Conservation (phyloP, 2,329 filamentous ascomycete genomes). For the Thielaviopsis populi region DNA sequence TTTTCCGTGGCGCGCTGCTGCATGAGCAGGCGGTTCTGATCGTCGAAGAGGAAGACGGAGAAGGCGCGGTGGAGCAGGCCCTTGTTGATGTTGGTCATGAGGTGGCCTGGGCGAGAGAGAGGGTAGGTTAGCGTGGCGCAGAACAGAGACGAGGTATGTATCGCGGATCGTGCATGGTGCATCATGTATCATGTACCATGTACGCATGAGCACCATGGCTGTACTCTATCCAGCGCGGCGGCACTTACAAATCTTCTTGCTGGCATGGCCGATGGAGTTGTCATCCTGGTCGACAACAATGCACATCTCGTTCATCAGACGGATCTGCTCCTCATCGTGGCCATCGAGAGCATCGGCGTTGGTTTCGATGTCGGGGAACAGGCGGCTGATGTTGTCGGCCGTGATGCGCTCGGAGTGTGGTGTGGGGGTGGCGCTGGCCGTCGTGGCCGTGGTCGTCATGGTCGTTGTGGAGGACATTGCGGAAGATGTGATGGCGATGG, state of each 20-base stretch:
- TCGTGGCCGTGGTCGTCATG: neutral
- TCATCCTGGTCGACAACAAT: conserved; percentile 92
- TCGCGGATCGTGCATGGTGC: too few relatives aligned
- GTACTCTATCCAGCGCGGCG: neutral
- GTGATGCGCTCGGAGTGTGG: conserved; percentile 48
- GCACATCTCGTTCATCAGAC: conserved; percentile 97
- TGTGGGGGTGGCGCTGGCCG: conserved; percentile 26
- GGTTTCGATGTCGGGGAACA: conserved; percentile 74
- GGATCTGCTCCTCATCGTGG: conserved; percentile 94
- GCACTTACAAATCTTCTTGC: conserved; percentile 90
- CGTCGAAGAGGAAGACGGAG: conserved; percentile 95
- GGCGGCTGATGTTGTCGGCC: conserved; percentile 67
- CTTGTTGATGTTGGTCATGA: conserved; percentile 97
- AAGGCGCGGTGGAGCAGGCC: conserved; percentile 94
- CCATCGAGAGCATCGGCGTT: conserved; percentile 64
- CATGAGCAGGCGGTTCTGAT: conserved; percentile 77
- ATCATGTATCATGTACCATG: too few relatives aligned
- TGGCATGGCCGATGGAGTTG: conserved; percentile 82
- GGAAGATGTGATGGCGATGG: neutral
- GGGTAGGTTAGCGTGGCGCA: neutral
- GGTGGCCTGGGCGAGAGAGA: conserved; percentile 49
- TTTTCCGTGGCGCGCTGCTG: conserved; percentile 94
- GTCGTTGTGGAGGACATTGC: conserved; percentile 17
- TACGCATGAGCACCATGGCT: neutral
- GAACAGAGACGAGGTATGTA: neutral